Evolutionary conservation across 257 asterid species (phyloP), one percentile per base, ranked within the genome.

Genomic region (Solanum pimpinellifolium): DNA sequence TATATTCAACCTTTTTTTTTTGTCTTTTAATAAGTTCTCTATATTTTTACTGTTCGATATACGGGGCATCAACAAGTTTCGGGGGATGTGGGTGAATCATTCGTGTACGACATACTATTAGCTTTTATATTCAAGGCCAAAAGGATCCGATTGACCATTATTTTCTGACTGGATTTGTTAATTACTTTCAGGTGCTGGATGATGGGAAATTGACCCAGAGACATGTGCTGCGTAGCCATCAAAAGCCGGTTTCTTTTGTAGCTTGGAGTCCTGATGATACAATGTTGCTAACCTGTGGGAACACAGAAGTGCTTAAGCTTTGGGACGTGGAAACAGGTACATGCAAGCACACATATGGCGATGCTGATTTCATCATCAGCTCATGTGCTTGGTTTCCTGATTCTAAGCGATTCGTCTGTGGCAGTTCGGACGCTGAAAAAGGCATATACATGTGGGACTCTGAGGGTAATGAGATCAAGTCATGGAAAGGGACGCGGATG

Each of bases 321-420:
- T 96, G 99, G 99, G 98, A 95, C 33, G 96, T 90, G 73, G 94
- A 94, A 90, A 93, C 96, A 46, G 98, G 99, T 92, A 93, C 88
- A 81, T 94, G 94, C 94, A 94, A 91, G 92, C 98, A 88, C 92
- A 95, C 99, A 87, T 96, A 93, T 85, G 97, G 96, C 18, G 85
- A 87, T 27, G 96, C 92, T 65, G 90, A 91, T 87, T 93, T 95
- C 90, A 83, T 89, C 6, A 94, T 95, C 89, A 93, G 97, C 90
- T 96, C 98, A 42, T 96, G 99, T 88, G 99, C 98, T 84, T 96
- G 99, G 99, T 95, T 96, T 90, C 99, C 98, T 18, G 98, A 96
- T 92, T 96, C 99, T 76, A 93, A 90, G 91, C 91, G 96, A 76
- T 93, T 96, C 33, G 98, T 95, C 85, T 96, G 98, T 86, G 99